Conservation (phyloP, 176 grass and related monocot genomes). For the Raddia guianensis region DNA sequence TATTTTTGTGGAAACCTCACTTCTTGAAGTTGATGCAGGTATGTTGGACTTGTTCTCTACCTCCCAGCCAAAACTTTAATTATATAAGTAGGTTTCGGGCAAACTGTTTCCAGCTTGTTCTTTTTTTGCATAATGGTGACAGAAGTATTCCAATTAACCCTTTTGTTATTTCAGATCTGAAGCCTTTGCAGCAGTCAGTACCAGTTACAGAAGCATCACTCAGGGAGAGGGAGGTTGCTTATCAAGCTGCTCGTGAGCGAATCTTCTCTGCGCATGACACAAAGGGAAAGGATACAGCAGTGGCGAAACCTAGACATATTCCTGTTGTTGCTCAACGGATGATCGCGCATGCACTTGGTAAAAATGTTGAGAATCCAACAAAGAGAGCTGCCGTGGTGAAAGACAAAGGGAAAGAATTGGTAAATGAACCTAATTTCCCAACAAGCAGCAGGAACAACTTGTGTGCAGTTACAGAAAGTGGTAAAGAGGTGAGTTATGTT, state of each 20-base stretch:
- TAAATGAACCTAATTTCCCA: not conserved
- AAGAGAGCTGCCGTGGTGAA: constrained; percentile 23
- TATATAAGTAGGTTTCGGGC: not conserved
- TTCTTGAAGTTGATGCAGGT: constrained; percentile 42
- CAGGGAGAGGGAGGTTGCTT: constrained; percentile 87
- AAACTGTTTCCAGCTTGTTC: constrained; percentile 4
- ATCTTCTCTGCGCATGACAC: constrained; percentile 59
- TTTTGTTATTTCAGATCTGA: constrained; percentile 40
- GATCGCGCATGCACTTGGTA: constrained; percentile 93
- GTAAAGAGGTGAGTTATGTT: constrained; percentile 25
- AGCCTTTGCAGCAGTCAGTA: constrained; percentile 32
- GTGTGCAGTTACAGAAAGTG: constrained; percentile 6
- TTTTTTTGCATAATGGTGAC: not conserved
- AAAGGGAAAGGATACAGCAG: constrained; percentile 39
- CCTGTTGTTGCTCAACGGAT: constrained; percentile 81
- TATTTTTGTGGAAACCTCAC: constrained; percentile 40
- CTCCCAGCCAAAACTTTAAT: constrained; percentile 1
- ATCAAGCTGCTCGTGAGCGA: constrained; percentile 71
- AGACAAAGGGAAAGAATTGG: constrained; percentile 41
- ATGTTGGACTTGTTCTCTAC: constrained; percentile 16
- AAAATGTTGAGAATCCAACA: constrained; percentile 49
- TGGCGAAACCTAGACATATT: constrained; percentile 54
- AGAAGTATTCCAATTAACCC: not conserved
- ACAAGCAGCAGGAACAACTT: constrained; percentile 17
- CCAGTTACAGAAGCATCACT: constrained; percentile 47